Evolutionary conservation across 306 rosid genomes (phyloP), one percentile per base, ranked within the genome.

Genomic region (Chamaecrista fasciculata): DNA sequence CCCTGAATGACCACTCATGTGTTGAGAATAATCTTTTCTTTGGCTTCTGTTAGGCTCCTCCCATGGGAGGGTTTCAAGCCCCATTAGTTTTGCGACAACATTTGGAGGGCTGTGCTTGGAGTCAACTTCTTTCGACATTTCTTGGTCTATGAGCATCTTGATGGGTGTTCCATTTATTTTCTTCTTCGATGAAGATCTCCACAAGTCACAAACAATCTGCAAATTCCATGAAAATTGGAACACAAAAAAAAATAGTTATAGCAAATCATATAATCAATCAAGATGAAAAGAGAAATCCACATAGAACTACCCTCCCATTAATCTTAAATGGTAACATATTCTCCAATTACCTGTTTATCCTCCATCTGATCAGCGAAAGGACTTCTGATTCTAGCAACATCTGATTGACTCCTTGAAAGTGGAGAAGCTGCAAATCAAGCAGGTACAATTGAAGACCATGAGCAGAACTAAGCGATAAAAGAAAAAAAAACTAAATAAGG

Each of bases 1-100:
- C 68, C 79, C 79, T 64, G 86, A 71, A 71, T 82, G 87, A 68
- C 73, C 78, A 70, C 56, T 49, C 36, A 61, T 58, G 21, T 81
- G 82, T 50, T 69, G 81, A 42, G 89, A 80, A 79, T 67, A 67
- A 70, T 79, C 78, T 81, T 82, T 82, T 61, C 78, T 71, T 72
- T 62, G 82, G 70, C 81, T 84, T 84, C 85, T 83, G 76, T 76
- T 83, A 36, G 85, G 64, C 69, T 82, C 86, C 72, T 79, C 78
- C 33, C 58, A 56, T 52, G 95, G 92, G 49, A 87, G 76, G 74
- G 86, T 44, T 53, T 95, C 99, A 74, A 95, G 93, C 70, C 97
- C 99, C 99, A 91, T 95, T 79, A 91, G 79, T 81, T 89, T 89
- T 70, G 99, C 99, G 73, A 95, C 96, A 44, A 89, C 84, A 70